These are phyloP conservation scores for Trichosanthes truncata DNA, from an alignment of 306 rosid species.

Conservation along the genomic window DNA sequence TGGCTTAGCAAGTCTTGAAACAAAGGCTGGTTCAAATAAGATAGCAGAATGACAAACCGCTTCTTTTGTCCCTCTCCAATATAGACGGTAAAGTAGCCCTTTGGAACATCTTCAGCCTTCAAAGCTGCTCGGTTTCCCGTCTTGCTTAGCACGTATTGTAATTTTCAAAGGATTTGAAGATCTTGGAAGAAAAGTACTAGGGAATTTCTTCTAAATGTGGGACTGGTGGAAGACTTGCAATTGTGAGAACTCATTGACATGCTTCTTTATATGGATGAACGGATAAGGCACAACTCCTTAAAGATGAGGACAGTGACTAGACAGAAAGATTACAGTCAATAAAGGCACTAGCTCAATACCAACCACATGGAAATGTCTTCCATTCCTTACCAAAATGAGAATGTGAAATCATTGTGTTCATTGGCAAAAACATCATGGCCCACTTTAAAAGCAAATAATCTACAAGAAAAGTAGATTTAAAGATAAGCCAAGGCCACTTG, in stretches of 20 bases:
- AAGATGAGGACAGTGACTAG: not conserved
- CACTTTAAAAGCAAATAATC: not conserved
- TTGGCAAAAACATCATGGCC: not conserved
- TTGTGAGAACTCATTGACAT: slow-evolving; percentile 1
- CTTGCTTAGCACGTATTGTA: not conserved
- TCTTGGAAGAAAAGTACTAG: not conserved
- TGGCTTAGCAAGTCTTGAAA: slow-evolving; percentile 20
- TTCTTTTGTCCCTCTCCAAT: not conserved
- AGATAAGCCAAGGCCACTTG: not conserved
- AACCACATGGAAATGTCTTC: not conserved
- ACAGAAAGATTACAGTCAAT: not conserved
- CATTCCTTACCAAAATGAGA: not conserved
- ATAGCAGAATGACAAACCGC: slow-evolving; percentile 20
- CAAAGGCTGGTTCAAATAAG: slow-evolving; percentile 29
- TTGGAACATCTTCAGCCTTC: not conserved
- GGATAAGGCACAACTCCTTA: not conserved
- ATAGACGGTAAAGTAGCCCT: not conserved
- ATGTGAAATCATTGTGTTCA: not conserved
- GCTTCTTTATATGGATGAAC: slow-evolving; percentile 22
- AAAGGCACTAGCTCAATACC: not conserved
- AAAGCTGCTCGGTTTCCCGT: not conserved
- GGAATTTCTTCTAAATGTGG: not conserved
- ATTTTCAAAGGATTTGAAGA: not conserved
- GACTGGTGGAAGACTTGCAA: not conserved
- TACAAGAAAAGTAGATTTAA: not conserved